Conservation (phyloP, 495 filamentous ascomycete species). For the Aspergillus cristatus region DNA sequence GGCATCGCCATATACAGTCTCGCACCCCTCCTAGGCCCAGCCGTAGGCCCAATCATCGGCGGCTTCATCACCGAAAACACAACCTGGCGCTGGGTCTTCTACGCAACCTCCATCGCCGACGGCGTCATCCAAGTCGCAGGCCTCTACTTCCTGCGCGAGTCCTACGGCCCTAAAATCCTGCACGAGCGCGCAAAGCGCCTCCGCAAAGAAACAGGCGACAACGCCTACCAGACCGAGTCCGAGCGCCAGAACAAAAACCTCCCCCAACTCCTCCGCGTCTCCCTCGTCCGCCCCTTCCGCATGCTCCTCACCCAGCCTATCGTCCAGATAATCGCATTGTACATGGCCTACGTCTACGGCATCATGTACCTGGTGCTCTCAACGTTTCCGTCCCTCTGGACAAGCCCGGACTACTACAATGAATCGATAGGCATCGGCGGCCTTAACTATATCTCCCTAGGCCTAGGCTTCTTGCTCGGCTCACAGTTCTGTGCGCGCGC, state of each 20-base stretch:
- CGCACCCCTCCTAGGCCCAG: slow-evolving; percentile 57
- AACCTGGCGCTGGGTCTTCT: slow-evolving; percentile 66
- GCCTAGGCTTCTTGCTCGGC: slow-evolving; percentile 58
- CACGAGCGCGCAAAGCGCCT: slow-evolving; percentile 45
- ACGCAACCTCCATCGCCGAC: slow-evolving; percentile 52
- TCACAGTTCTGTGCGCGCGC: slow-evolving; percentile 53
- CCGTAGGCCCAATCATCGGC: slow-evolving; percentile 53
- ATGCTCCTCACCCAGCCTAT: slow-evolving; percentile 53
- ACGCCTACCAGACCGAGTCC: slow-evolving; percentile 51
- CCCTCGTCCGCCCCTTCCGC: slow-evolving; percentile 46
- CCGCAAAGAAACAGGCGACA: slow-evolving; percentile 56
- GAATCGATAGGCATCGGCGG: slow-evolving; percentile 52
- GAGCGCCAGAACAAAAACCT: slow-evolving; percentile 43
- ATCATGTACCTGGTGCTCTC: slow-evolving; percentile 64
- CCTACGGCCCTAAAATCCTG: slow-evolving; percentile 58
- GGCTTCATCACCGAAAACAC: slow-evolving; percentile 60
- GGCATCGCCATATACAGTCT: slow-evolving; percentile 57
- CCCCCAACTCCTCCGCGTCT: slow-evolving; percentile 27
- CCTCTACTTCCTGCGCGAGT: slow-evolving; percentile 60
- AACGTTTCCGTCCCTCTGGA: slow-evolving; percentile 59
- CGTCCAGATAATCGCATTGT: slow-evolving; percentile 49
- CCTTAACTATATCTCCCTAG: slow-evolving; percentile 64
- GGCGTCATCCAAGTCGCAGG: slow-evolving; percentile 53
- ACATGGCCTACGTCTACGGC: slow-evolving; percentile 64
- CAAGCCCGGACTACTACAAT: slow-evolving; percentile 41